These are phyloP conservation scores for Apiotrichum akiyoshidainum DNA, from an alignment of 1,284 basidiomycete genomes.

Conservation along the genomic window DNA sequence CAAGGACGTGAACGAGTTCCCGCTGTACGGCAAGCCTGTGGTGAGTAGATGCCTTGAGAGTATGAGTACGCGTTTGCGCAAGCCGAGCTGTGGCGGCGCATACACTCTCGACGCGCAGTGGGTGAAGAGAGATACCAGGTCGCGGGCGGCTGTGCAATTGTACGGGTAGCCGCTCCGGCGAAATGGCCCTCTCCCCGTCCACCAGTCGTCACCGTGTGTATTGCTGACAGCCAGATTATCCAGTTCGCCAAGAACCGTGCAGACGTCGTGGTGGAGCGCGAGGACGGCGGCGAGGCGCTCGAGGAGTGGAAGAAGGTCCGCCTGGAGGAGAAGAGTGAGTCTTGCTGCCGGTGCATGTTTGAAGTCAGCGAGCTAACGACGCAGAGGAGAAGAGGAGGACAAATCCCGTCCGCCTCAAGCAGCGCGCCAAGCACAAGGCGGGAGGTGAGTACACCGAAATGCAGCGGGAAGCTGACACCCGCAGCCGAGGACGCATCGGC, in stretches of 20 bases:
- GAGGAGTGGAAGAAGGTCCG: conserved; percentile 73
- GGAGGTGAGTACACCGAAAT: conserved; percentile 42
- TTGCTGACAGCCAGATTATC: conserved; percentile 55
- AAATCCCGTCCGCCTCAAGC: conserved; percentile 81
- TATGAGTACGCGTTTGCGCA: too few species aligned
- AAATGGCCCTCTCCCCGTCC: too few species aligned
- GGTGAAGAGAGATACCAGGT: too few species aligned
- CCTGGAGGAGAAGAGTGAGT: conserved; percentile 75
- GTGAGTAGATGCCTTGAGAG: conserved; percentile 53
- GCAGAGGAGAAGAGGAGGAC: conserved; percentile 73
- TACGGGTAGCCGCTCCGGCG: background rate
- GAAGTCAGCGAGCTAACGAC: background rate
- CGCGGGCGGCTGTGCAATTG: too few species aligned
- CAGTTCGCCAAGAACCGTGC: conserved; percentile 83
- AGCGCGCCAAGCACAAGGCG: conserved; percentile 71
- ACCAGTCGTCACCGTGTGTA: too few species aligned
- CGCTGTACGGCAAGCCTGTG: conserved; percentile 94
- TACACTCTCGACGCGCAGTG: too few species aligned
- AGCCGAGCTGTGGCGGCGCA: too few species aligned
- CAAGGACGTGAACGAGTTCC: conserved; percentile 90
- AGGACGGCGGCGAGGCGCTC: conserved; percentile 62
- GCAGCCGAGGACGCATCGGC: conserved; percentile 6
- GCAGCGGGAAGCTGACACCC: background rate
- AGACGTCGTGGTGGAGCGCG: conserved; percentile 77
- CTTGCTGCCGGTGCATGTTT: background rate